Base-by-base conservation (phyloP, 192 early-diverging fungal genomes). In the Coemansia erecta region DNA sequence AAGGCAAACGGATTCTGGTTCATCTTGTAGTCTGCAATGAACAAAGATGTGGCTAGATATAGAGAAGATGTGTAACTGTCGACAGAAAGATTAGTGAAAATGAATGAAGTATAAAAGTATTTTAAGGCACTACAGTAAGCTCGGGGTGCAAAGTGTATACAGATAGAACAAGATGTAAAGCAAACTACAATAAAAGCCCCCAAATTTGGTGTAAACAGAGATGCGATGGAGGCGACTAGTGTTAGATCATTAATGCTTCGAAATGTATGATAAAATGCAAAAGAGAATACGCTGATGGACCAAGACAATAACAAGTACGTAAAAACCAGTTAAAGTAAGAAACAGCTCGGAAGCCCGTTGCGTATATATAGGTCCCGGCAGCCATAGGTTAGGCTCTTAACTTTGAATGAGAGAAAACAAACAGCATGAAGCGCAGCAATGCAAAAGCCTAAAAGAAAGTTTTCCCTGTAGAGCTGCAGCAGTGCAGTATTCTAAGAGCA, bases 1-100 rank as follows among this genome's bases (percentile, higher is more conserved):
- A 77, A 77, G 26, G 74, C 74, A 64, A 77, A 77, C 42, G 74
- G 69, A 43, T 77, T 77, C 58, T 67, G 68, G 58, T 77, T 77
- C 74, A 77, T 77, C 49, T 8, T 53, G 21, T 5, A 6, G 1
- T 58, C 44, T 45, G 15, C 14, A 28, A 18, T 2, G 40, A 18
- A 40, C 26, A 22, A 35, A 7, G 8, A 12, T 4, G 12, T 52
- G 14, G 4, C 22, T 52, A 28, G n/a, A 28, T 41, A 39, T 4
- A 41, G 41, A 24, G 31, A 33, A 56, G 9, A 11, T 37, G 8
- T 37, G 8, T 8, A 37, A 37, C 35, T 37, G 3, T 11, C 10
- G 23, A 52, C 28, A 21, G 15, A 51, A 31, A 28, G 5, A 28
- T 15, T 28, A 51, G 24, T 28, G 11, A 3, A 51, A 0, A 13